Conservation (phyloP, 2,329 filamentous ascomycete species). For the Xylariaceae sp. region DNA sequence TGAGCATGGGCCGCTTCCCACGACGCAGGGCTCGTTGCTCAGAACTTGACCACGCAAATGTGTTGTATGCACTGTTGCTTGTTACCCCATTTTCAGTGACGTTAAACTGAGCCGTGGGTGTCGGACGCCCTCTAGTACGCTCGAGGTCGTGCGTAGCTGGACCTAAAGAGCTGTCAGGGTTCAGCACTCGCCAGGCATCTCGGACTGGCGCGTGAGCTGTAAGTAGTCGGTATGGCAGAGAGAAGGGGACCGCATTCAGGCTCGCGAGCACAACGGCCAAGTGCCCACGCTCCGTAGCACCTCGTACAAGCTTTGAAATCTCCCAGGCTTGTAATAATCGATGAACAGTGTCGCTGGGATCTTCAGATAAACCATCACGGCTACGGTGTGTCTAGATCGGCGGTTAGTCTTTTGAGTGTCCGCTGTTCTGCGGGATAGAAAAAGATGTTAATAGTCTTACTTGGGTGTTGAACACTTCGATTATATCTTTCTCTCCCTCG, state of each 20-base stretch:
- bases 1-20: slow-evolving; percentile 56
- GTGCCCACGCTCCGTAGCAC: slow-evolving; percentile 75
- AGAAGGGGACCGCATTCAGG: slow-evolving; percentile 94
- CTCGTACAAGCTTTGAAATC: slow-evolving; percentile 82
- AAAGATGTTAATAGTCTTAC: slow-evolving; percentile 35
- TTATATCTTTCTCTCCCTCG: slow-evolving; percentile 58
- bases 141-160: slow-evolving; percentile 67
- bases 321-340: slow-evolving; percentile 93
- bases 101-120: slow-evolving; percentile 78
- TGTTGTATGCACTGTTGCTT: slow-evolving; percentile 83
- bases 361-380: slow-evolving; percentile 69
- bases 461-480: slow-evolving; percentile 93
- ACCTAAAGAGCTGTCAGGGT: slow-evolving; percentile 81
- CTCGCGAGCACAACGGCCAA: slow-evolving; percentile 85
- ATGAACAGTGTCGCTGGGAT: slow-evolving; percentile 87
- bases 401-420: background rate
- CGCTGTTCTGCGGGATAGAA: background rate
- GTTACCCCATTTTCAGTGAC: slow-evolving; percentile 79
- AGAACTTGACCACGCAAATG: slow-evolving; percentile 82
- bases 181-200: slow-evolving; percentile 81
- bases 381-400: slow-evolving; percentile 65
- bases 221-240: slow-evolving; percentile 79
- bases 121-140: slow-evolving; percentile 59
- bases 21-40: slow-evolving; percentile 66
- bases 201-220: slow-evolving; percentile 72